These are phyloP conservation scores for Coniochaeta sp. DNA, from an alignment of 2,329 filamentous ascomycete genomes.

Conservation along the genomic window DNA sequence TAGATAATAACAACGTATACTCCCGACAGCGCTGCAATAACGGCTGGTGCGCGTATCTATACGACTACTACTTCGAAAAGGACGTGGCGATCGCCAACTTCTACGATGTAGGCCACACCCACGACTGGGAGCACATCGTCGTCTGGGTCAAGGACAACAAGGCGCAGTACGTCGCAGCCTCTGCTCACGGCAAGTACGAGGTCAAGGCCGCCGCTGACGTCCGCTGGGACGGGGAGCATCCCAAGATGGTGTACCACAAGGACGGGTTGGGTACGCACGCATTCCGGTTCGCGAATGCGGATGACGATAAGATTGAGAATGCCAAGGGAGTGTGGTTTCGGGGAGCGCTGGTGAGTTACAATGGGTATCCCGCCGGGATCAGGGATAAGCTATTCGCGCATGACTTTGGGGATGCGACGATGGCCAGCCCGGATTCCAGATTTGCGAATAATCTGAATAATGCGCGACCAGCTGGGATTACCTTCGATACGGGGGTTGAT, in stretches of 20 bases:
- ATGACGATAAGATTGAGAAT: conserved; percentile 22
- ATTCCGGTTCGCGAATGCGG: conserved; percentile 22
- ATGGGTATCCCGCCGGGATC: conserved; percentile 19
- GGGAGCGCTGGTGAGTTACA: conserved; percentile 20
- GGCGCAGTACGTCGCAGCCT: conserved; percentile 20
- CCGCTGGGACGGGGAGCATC: conserved; percentile 20
- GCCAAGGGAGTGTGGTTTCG: conserved; percentile 24
- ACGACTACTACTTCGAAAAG: conserved; percentile 40
- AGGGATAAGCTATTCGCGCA: conserved; percentile 14
- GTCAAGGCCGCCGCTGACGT: conserved; percentile 15
- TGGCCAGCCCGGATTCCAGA: conserved; percentile 14
- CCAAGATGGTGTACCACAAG: conserved; percentile 31
- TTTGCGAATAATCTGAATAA: conserved; percentile 11
- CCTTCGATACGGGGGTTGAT: conserved; percentile 14
- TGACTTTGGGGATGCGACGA: conserved; percentile 16
- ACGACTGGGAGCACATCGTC: conserved; percentile 30
- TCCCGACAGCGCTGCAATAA: conserved; percentile 33
- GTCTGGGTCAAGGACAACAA: conserved; percentile 20
- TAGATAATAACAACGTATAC: conserved; percentile 29
- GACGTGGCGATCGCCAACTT: conserved; percentile 23
- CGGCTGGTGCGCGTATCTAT: conserved; percentile 34
- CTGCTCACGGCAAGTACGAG: conserved; percentile 23
- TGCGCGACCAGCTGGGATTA: conserved; percentile 11
- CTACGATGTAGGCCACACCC: conserved; percentile 25
- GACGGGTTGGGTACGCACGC: conserved; percentile 24